Evolutionary conservation across 192 early-diverging fungal species (phyloP).

Genomic region (Fimicolochytrium jonesii): DNA sequence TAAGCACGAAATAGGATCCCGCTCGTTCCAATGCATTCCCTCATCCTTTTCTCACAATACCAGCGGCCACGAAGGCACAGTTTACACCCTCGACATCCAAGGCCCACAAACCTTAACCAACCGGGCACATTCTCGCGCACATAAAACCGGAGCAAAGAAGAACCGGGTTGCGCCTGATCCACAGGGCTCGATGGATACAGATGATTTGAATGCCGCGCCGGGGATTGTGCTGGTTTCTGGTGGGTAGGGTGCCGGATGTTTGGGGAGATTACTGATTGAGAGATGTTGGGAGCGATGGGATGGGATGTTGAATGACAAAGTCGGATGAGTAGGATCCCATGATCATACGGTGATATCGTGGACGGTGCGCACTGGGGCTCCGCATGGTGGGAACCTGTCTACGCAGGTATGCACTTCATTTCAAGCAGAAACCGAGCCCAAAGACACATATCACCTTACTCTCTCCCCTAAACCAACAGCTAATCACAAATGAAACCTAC

Average conservation of each 20-base stretch:
- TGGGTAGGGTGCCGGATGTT: not conserved
- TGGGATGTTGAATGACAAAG: too few relatives aligned
- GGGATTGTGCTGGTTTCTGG: not conserved
- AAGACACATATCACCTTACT: not conserved
- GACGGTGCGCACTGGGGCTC: conserved; percentile 10
- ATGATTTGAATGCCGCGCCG: not conserved
- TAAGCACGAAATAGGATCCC: too few relatives aligned
- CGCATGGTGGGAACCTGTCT: not conserved
- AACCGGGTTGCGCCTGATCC: not conserved
- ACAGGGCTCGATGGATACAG: not conserved
- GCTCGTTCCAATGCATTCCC: too few relatives aligned
- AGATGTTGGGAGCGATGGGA: too few relatives aligned
- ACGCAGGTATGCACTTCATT: conserved; percentile 21
- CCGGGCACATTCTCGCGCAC: not conserved
- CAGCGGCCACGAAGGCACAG: conserved; percentile 45
- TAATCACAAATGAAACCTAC: conserved; percentile 17
- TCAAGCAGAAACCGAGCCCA: not conserved
- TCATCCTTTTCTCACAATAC: too few relatives aligned
- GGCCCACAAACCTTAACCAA: not conserved
- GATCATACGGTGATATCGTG: conserved; percentile 42
- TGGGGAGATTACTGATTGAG: too few relatives aligned
- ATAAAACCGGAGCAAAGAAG: conserved; percentile 14
- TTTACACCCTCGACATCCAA: conserved; percentile 42
- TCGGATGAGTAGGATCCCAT: conserved; percentile 39
- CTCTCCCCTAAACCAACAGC: not conserved